Conservation (phyloP, 495 filamentous ascomycete genomes). For the Penicillium coffeae region DNA sequence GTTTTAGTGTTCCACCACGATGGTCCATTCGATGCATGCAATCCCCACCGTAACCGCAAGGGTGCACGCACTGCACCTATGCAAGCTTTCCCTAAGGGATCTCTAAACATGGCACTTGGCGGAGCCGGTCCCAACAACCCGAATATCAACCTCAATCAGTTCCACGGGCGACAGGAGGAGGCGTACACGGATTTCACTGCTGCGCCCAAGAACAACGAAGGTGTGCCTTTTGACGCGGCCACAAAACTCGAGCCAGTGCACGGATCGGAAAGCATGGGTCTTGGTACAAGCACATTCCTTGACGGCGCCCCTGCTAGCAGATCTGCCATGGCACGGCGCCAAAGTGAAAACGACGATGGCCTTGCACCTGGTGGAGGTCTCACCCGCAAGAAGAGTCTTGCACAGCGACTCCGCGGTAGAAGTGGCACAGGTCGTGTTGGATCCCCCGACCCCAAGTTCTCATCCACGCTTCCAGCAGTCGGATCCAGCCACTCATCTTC, state of each 20-base stretch:
- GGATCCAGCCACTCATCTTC: conserved; percentile 31
- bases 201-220: conserved; percentile 37
- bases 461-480: conserved; percentile 32
- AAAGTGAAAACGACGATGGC: conserved; percentile 57
- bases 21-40: conserved; percentile 96
- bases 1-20: conserved; percentile 94
- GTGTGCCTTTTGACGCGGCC: conserved; percentile 54
- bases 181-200: conserved; percentile 74
- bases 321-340: conserved; percentile 73
- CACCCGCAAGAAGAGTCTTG: conserved; percentile 87
- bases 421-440: conserved; percentile 46
- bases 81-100: conserved; percentile 91
- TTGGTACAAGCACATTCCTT: conserved; percentile 93
- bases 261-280: conserved; percentile 75
- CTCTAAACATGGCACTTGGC: conserved; percentile 85
- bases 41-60: conserved; percentile 89
- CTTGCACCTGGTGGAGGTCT: conserved; percentile 57
- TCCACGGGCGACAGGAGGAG: conserved; percentile 79
- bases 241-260: conserved; percentile 65
- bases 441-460: conserved; percentile 31
- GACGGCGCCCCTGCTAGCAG: conserved; percentile 89
- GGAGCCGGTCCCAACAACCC: conserved; percentile 81
- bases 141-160: conserved; percentile 75
- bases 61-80: conserved; percentile 83
- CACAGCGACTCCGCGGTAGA: conserved; percentile 74